These are phyloP conservation scores for Cenchrus purpureus DNA, from an alignment of 176 grass and related monocot species.

Conservation along the genomic window DNA sequence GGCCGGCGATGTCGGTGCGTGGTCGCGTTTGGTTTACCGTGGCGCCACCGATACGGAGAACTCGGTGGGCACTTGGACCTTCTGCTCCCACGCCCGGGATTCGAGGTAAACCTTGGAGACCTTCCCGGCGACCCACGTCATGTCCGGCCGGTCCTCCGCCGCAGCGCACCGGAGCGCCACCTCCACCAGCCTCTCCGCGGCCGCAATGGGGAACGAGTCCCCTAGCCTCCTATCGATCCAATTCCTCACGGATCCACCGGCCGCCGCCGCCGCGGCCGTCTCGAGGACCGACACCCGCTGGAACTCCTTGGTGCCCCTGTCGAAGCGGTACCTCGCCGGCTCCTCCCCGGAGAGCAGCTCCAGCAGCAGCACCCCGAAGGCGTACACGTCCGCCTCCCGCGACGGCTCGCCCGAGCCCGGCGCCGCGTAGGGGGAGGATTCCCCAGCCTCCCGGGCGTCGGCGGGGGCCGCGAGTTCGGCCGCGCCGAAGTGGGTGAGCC, in stretches of 20 bases:
- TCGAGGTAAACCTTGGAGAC: slow-evolving; percentile 70
- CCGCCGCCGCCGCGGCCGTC: slow-evolving; percentile 47
- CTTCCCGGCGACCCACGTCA: slow-evolving; percentile 73
- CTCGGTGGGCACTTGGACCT: slow-evolving; percentile 48
- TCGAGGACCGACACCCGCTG: slow-evolving; percentile 58
- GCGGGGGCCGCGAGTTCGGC: slow-evolving; percentile 37
- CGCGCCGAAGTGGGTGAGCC: slow-evolving; percentile 67
- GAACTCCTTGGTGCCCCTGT: slow-evolving; percentile 50
- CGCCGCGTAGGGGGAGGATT: slow-evolving; percentile 39
- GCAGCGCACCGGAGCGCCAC: slow-evolving; percentile 64
- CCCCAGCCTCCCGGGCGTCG: slow-evolving; percentile 1
- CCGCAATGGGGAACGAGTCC: slow-evolving; percentile 74
- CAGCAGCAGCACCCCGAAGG: slow-evolving; percentile 69
- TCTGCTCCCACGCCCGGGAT: slow-evolving; percentile 56
- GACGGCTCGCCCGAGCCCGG: slow-evolving; percentile 13
- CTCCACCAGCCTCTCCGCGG: slow-evolving; percentile 53
- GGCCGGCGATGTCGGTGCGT: slow-evolving; percentile 21
- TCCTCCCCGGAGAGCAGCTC: slow-evolving; percentile 65
- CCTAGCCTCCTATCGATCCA: slow-evolving; percentile 69
- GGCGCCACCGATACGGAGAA: slow-evolving; percentile 64
- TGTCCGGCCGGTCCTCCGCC: slow-evolving; percentile 46
- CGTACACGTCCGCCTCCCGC: slow-evolving; percentile 53
- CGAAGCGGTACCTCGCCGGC: slow-evolving; percentile 56
- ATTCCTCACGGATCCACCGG: slow-evolving; percentile 39
- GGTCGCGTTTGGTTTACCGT: slow-evolving; percentile 30